Base-by-base conservation (phyloP, 2,329 filamentous ascomycete genomes). In the Tolypocladium guangdongense region DNA sequence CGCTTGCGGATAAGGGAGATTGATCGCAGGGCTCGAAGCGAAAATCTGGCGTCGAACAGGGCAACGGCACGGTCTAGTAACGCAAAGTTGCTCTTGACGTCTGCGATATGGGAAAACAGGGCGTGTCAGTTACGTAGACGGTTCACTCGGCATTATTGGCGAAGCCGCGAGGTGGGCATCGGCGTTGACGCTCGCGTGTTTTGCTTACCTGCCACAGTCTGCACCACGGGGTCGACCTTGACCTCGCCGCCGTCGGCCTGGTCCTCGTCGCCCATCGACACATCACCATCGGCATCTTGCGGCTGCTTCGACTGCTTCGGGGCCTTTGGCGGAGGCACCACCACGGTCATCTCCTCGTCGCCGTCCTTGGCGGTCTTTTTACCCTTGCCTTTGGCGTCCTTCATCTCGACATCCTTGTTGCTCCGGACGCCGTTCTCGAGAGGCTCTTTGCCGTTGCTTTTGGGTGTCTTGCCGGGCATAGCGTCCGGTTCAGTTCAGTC, bases 1-100 rank as follows among this genome's bases (percentile, higher is more conserved):
- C 89, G 84, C 78, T 97, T 97, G 69, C 93, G 90, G 69, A 97
- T 85, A 53, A 90, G 91, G 41, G 93, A 96, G 74, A 97, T 95
- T 63, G 91, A 95, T 64, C 93, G 87, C 59, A 99, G 82, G 57
- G 93, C 93, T 67, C 93, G 84, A 59, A 99, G 86, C 54, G 92
- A 90, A 74, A 96, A 99, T 76, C 93, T 86, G 55, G 91, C 84
- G 73, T 99, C 93, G 71, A 97, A 99, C 63, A 95, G 83, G 59
- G 85, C 80, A 59, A 99, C 92, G 60, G 91, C 93, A 65, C 90
- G 87, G 66, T 96, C 91, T 66, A 99, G 81, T 59, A 99, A 81
- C 51, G 83, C 82, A 68, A 96, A 96, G 74, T 95, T 96, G 78
- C 82, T 86, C 74, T 91, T 93, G 75, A 99, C 95, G 71, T 96